Conservation (phyloP, 805 yeast genomes). For the Cyberlindnera saturnus region DNA sequence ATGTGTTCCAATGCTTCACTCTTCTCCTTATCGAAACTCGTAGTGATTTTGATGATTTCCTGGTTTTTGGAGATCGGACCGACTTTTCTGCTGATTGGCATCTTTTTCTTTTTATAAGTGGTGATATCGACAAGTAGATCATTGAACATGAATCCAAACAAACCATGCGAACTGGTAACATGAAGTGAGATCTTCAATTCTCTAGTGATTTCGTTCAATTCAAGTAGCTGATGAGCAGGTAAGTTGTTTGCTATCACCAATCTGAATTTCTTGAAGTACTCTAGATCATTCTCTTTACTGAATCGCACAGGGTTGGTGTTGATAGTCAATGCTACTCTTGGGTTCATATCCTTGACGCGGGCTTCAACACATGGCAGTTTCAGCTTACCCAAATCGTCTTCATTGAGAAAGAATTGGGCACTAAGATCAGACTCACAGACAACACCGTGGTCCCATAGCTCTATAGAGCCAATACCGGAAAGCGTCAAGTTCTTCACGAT, state of each 20-base stretch:
- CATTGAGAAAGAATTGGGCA: slow-evolving; percentile 67
- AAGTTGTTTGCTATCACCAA: slow-evolving; percentile 74
- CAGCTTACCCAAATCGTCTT: slow-evolving; percentile 45
- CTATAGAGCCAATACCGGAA: slow-evolving; percentile 80
- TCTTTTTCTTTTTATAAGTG: slow-evolving; percentile 43
- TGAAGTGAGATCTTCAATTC: slow-evolving; percentile 56
- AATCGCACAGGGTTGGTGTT: slow-evolving; percentile 26
- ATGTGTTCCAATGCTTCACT: slow-evolving; percentile 32
- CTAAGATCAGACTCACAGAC: slow-evolving; percentile 60
- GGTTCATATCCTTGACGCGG: slow-evolving; percentile 69
- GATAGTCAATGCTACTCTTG: slow-evolving; percentile 57
- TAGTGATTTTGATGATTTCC: slow-evolving; percentile 34
- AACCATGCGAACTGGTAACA: slow-evolving; percentile 64
- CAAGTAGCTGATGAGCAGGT: slow-evolving; percentile 30
- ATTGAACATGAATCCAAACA: slow-evolving; percentile 74
- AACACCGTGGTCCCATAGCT: slow-evolving; percentile 53
- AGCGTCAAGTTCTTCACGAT: slow-evolving; percentile 76
- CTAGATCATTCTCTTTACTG: slow-evolving; percentile 18
- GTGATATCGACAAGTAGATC: slow-evolving; percentile 69
- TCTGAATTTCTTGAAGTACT: slow-evolving; percentile 51
- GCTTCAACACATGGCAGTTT: slow-evolving; percentile 50
- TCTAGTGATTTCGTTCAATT: slow-evolving; percentile 55
- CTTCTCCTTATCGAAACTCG: slow-evolving; percentile 27
- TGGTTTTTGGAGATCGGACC: slow-evolving; percentile 42
- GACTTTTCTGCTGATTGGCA: slow-evolving; percentile 40